Evolutionary conservation across 2,329 filamentous ascomycete species (phyloP), one percentile per base, ranked within the genome.

Genomic region (Aspergillus tanneri): DNA sequence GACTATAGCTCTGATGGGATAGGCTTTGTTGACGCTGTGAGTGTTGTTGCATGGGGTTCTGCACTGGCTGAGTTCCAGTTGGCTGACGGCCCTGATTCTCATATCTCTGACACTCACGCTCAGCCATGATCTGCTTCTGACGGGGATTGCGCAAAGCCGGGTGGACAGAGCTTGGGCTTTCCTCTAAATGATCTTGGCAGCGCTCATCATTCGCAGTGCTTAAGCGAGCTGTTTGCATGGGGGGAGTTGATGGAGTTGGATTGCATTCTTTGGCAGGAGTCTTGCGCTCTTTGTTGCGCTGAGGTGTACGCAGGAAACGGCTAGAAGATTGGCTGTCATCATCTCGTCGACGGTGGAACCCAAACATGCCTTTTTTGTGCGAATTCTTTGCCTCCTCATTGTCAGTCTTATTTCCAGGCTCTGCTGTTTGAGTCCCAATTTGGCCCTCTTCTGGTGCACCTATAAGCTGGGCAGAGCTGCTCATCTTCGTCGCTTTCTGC

Each of bases 331-430:
- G 42, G 46, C 23, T 52, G 34, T 52, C 37, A 43, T 27, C 43
- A 41, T 48, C 42, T 41, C 38, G 37, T 10, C 40, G 38, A 9
- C 49, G 52, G 30, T 35, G 49, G 38, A 54, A 48, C 25, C 39
- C 47, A 22, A 52, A 54, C 27, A 54, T 42, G 28, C 52, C 30
- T 16, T 46, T 48, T 12, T 49, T 54, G 19, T 43, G 34, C 24
- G 46, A 39, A 22, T 42, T 43, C 35, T 54, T 51, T 6, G 38
- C 18, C 11, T 43, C 28, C n/a, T 53, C 39, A 16, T 24, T 34
- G 19, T 21, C 23, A 16, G 28, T 11, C 21, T 22, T 43, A n/a
- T n/a, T n/a, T n/a, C n/a, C 34, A 28, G 7, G 2, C 27, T 28
- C 27, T 28, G 16, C 27, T 34, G 30, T 19, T 43, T 43, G 23